Evolutionary conservation across 805 yeast genomes (phyloP), one percentile per base, ranked within the genome.

Genomic region (Candida tibetensis): DNA sequence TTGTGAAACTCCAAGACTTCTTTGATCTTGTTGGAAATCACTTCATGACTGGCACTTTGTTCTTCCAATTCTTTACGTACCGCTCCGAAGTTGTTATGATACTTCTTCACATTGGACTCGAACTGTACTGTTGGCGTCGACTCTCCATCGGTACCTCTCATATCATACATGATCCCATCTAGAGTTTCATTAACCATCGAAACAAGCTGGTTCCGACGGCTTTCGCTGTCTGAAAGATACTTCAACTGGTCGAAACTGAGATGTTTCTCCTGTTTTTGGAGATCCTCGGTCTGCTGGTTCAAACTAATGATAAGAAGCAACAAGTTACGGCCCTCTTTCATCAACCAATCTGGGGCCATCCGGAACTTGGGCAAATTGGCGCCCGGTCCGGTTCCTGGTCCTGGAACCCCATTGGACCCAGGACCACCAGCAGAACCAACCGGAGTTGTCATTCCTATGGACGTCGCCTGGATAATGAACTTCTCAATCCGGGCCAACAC

Each of bases 381-480:
- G 36, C 35, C 12, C 4, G 33, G 17, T 28, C 37, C 30, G 17
- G 41, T n/a, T n/a, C n/a, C n/a, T n/a, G n/a, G n/a, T n/a, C n/a
- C n/a, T n/a, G n/a, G n/a, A n/a, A n/a, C n/a, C 30, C 28, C 9
- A 33, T 18, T 19, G 38, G 38, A 19, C 25, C 25, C 25, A 10
- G 9, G 7, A 10, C 9, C 10, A 7, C 25, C 25, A 7, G 25
- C 25, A 21, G 25, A 21, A 7, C 25, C 25, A 7, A 21, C 25
- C 25, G 41, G 30, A 30, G 40, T 32, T 31, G 48, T 21, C 36
- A 52, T 40, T 44, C 43, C 30, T 47, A 55, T 41, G n/a, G 54
- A 47, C 3, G 71, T 65, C 9, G 72, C 72, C 40, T 54, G 55
- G 27, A 66, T 65, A 37, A 68, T 64, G 42, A 69, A 66, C 31